Base-by-base conservation (phyloP, 225 moss, liverwort and hornwort species). In the Antitrichia curtipendula region DNA sequence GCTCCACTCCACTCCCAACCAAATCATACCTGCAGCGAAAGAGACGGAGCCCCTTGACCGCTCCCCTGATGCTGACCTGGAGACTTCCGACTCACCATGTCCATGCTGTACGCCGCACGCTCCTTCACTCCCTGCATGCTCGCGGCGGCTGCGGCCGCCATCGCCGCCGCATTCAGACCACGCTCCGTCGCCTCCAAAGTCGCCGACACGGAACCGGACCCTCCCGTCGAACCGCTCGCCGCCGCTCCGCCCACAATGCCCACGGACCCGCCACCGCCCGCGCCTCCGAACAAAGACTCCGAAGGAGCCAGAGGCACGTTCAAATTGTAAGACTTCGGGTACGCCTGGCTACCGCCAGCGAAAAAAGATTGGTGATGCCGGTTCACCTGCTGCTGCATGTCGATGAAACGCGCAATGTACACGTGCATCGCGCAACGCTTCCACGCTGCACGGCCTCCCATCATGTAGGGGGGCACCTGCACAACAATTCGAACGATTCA, bases 401-500 rank as follows among this genome's bases (percentile, higher is more conserved):
- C 96, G 74, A 97, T 97, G 85, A 96, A 97, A 83, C 93, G 97
- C 13, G 97, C 97, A 34, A 97, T 97, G 87, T 95, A 95, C 58
- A 97, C 97, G 89, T 97, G 97, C 75, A 74, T 91, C 60, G 97
- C 96, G 91, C 97, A 95, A 41, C 97, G 95, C 82, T 97, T 97
- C 94, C 92, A 95, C n/a, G 89, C 38, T 16, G 83, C 85, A 54
- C 91, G 91, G 27, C 87, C 45, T 62, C 91, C 93, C 86, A 93
- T 81, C 78, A 92, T 58, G 80, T 80, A 95, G 1, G 96, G 90
- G 6, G 94, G 54, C 57, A 78, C 84, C 88, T 84, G 88, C 78
- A 77, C 80, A 12, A 31, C 82, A 13, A 68, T 3, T 5, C n/a
- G 16, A 31, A 23, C 53, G 13, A 2, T 3, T 82, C 87, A 53